These are phyloP conservation scores for Asterella californica DNA, from an alignment of 225 moss, liverwort and hornwort genomes.

Conservation along the genomic window DNA sequence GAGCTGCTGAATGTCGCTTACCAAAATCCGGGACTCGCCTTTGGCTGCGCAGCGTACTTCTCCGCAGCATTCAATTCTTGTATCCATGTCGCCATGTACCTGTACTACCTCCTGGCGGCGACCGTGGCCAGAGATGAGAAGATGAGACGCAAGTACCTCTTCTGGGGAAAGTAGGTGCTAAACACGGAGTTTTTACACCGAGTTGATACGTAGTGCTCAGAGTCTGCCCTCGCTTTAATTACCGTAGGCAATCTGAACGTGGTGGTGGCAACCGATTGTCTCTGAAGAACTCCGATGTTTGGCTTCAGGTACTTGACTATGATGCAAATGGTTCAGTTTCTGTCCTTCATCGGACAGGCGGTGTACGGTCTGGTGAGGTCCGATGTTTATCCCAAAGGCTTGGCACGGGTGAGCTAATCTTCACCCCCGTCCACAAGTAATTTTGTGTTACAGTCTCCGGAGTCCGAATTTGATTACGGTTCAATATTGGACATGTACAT, in stretches of 20 bases:
- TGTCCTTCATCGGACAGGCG: constrained; percentile 69
- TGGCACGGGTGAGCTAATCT: constrained; percentile 50
- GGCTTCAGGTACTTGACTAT: constrained; percentile 73
- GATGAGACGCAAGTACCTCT: constrained; percentile 74
- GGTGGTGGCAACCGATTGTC: too few relatives aligned
- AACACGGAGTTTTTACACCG: too few relatives aligned
- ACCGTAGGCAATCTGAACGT: too few relatives aligned
- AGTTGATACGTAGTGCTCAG: too few relatives aligned
- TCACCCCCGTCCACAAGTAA: not conserved
- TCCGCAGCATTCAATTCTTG: constrained; percentile 77
- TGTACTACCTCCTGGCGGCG: constrained; percentile 78
- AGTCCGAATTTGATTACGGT: too few relatives aligned
- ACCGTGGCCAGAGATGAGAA: constrained; percentile 65
- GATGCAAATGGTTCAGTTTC: constrained; percentile 82
- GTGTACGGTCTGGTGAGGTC: constrained; percentile 50
- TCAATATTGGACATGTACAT: not conserved
- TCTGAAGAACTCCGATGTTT: too few relatives aligned
- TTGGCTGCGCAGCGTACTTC: constrained; percentile 68
- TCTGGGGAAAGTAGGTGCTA: constrained; percentile 94
- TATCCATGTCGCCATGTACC: constrained; percentile 82
- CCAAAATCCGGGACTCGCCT: not conserved
- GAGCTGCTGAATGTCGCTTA: not conserved
- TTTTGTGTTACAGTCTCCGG: too few relatives aligned
- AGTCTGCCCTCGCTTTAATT: too few relatives aligned
- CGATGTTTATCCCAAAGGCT: constrained; percentile 40